Base-by-base conservation (phyloP, 129 eudicot genomes). In the carrot (Daucus carota) region DNA sequence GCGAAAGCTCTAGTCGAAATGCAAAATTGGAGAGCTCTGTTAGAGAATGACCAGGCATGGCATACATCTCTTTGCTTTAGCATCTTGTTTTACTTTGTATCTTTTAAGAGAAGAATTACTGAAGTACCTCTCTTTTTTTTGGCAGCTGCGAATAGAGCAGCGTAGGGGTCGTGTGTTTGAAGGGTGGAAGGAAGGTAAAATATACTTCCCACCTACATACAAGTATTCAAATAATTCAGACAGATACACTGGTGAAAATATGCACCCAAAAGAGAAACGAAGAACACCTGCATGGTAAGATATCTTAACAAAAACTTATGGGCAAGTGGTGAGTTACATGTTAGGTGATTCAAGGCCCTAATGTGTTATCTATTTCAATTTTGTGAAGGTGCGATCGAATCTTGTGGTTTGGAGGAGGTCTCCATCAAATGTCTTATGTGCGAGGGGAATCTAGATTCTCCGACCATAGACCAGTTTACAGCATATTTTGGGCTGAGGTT, bases 201-300 rank as follows among this genome's bases (percentile, higher is more conserved):
- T 94, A 81, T 91, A 91, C 80, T 94, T 94, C 76, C 97, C 98
- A n/a, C 98, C 98, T 44, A 94, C 98, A 38, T 94, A 94, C 83
- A 94, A 91, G 73, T 94, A 94, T 74, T 87, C 91, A 70, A 87
- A 87, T 47, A 94, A 94, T 70, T 94, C 98, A 75, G 97, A 94
- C 77, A 80, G 98, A 81, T 94, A 94, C 73, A 85, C 97, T 0
- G 98, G 96, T 9, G 97, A 91, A 63, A 88, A 87, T 80, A 77
- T 89, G 86, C 96, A 86, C 28, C 97, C 91, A 26, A 94, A 91
- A 85, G 92, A 89, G 83, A 94, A 94, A 80, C 79, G 93, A 65
- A 69, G 97, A 78, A 94, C 98, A n/a, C 98, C 98, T 9, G 98
- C 98, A 65, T 94, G 98, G 98, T 94, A 91, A 77, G 78, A 40